Evolutionary conservation across 2,329 filamentous ascomycete genomes (phyloP).

Genomic region (Cordyceps pruinosa): DNA sequence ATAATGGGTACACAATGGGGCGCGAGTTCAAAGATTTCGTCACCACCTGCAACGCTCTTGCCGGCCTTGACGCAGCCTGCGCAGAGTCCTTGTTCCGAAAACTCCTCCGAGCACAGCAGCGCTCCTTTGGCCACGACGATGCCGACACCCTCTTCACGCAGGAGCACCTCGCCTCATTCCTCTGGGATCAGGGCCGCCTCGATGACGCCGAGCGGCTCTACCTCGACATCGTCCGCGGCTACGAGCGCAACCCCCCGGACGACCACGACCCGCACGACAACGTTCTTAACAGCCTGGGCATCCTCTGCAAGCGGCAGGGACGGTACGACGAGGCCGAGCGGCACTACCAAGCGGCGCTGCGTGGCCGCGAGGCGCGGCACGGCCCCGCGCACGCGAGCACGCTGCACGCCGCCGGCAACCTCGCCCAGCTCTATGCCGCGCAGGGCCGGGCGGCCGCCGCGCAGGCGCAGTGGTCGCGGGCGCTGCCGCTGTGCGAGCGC

Average conservation of each 20-base stretch:
- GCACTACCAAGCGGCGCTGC: background rate
- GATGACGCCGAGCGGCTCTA: background rate
- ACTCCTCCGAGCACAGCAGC: background rate
- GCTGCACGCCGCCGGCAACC: background rate
- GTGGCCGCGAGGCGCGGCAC: background rate
- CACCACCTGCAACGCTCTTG: background rate
- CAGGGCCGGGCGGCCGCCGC: background rate
- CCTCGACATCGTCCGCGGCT: background rate
- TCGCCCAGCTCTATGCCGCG: background rate
- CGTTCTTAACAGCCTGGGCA: conserved; percentile 1
- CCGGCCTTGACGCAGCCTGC: background rate
- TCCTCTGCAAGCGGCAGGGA: background rate
- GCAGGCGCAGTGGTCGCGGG: background rate
- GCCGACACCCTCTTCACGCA: background rate
- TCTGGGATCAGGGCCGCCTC: background rate
- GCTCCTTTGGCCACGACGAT: background rate
- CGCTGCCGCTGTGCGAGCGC: background rate
- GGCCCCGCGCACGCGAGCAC: background rate
- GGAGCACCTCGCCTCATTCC: background rate
- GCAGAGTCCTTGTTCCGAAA: background rate
- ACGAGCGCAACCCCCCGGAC: background rate
- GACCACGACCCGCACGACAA: background rate
- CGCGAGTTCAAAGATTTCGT: background rate
- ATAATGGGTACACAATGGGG: conserved; percentile 6
- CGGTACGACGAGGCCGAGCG: background rate